Evolutionary conservation across 305 asterid species (phyloP).

Genomic region (Striga hermonthica): DNA sequence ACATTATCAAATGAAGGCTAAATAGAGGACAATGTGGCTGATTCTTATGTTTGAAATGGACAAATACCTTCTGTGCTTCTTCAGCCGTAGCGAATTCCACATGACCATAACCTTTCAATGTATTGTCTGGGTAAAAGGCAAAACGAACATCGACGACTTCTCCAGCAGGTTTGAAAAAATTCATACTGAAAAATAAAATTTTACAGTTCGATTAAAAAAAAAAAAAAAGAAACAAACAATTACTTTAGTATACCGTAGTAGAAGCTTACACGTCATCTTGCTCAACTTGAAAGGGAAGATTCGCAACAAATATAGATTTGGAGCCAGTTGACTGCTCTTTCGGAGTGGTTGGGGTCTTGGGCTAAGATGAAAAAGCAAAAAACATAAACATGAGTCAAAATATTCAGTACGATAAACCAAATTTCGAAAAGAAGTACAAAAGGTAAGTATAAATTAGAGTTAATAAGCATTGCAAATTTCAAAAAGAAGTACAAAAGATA

Average conservation of each 20-base stretch:
- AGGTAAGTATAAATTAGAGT: slow-evolving; percentile 30
- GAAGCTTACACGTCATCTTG: slow-evolving; percentile 62
- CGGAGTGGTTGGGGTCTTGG: slow-evolving; percentile 49
- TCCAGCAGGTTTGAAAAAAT: slow-evolving; percentile 71
- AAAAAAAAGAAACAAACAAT: slow-evolving; percentile 2
- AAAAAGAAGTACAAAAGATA: background rate
- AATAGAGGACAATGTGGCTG: background rate
- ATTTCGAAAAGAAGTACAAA: no score
- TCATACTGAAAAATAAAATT: slow-evolving; percentile 42
- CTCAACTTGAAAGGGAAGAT: slow-evolving; percentile 57
- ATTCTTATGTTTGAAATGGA: background rate
- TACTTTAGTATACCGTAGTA: background rate
- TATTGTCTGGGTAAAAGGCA: slow-evolving; percentile 45
- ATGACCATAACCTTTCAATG: slow-evolving; percentile 78
- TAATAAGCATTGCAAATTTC: background rate
- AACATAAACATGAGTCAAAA: no score
- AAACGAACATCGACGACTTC: slow-evolving; percentile 66
- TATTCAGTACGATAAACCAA: no score
- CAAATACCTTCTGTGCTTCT: slow-evolving; percentile 63
- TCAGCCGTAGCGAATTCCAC: slow-evolving; percentile 73
- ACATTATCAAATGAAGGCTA: no score
- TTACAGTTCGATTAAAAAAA: background rate
- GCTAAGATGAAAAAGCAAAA: slow-evolving; percentile 27
- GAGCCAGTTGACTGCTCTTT: slow-evolving; percentile 43
- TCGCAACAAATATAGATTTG: slow-evolving; percentile 74